Conservation (phyloP, 2,329 filamentous ascomycete species). For the Grosmannia clavigera region DNA sequence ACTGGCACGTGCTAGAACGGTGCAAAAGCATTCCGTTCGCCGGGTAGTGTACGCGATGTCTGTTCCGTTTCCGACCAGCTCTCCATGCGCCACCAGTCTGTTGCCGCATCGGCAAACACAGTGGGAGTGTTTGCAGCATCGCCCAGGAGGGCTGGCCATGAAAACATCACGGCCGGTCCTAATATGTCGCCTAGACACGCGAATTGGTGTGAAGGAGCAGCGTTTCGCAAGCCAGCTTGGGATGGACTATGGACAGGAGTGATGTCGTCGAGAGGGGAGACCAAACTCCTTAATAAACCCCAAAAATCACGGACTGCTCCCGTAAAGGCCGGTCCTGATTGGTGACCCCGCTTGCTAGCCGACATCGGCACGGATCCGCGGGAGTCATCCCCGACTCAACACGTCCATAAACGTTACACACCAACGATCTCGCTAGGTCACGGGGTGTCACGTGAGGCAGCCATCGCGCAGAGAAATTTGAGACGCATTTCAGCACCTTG, state of each 20-base stretch:
- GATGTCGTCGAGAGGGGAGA: background rate
- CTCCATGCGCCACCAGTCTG: background rate
- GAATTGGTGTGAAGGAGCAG: background rate
- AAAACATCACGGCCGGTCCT: too few relatives aligned
- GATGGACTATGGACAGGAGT: background rate
- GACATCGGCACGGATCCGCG: background rate
- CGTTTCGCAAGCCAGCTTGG: too few relatives aligned
- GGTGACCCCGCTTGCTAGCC: background rate
- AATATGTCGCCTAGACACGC: background rate
- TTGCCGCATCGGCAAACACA: background rate
- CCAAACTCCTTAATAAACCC: background rate
- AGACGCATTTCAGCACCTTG: background rate
- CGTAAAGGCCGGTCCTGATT: background rate
- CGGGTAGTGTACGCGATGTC: background rate
- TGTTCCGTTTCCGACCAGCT: background rate
- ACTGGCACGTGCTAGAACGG: background rate
- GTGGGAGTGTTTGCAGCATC: background rate
- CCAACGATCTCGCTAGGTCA: background rate
- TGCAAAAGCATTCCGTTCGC: background rate
- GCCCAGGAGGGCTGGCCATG: background rate
- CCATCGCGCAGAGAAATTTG: background rate
- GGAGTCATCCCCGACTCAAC: background rate
- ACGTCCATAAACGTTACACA: background rate
- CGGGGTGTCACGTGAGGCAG: background rate
- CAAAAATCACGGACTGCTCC: background rate